These are phyloP conservation scores for Echeveria elegans DNA, from an alignment of 164 flowering plant genomes.

Conservation along the genomic window DNA sequence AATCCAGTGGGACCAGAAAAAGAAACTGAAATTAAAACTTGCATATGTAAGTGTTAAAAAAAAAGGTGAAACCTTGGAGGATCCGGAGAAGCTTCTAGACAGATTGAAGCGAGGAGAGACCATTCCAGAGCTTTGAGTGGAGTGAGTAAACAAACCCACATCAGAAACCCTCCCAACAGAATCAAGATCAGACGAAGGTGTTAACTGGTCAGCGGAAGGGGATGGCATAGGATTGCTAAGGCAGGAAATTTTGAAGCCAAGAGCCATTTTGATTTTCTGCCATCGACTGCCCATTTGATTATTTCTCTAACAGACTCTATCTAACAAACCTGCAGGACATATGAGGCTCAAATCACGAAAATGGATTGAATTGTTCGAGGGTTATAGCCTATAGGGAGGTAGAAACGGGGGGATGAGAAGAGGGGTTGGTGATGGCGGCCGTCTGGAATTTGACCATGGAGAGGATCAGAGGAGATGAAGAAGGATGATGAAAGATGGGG, in stretches of 20 bases:
- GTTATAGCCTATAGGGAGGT: not conserved
- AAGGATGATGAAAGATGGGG: not conserved
- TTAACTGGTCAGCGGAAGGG: not conserved
- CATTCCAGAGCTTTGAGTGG: constrained; percentile 42
- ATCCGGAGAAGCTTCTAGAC: constrained; percentile 28
- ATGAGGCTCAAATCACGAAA: not conserved
- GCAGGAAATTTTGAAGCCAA: constrained; percentile 35
- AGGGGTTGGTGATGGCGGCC: not conserved
- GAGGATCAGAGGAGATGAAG: constrained; percentile 3
- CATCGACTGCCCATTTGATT: constrained; percentile 63
- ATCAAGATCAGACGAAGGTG: constrained; percentile 14
- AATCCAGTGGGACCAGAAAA: not conserved
- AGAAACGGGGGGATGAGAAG: not conserved
- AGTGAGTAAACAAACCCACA: constrained; percentile 20
- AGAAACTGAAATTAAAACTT: not conserved
- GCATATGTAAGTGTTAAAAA: not conserved
- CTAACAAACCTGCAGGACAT: not conserved
- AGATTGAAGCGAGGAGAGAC: constrained; percentile 54
- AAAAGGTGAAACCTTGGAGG: constrained; percentile 46
- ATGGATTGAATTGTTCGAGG: not conserved
- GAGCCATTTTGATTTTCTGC: constrained; percentile 66
- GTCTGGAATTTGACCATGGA: constrained; percentile 3
- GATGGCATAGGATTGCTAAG: not conserved
- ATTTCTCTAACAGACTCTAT: not conserved
- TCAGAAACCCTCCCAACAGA: constrained; percentile 31